These are phyloP conservation scores for Proliferodiscus dingleyae DNA, from an alignment of 2,329 filamentous ascomycete species.

Conservation along the genomic window DNA sequence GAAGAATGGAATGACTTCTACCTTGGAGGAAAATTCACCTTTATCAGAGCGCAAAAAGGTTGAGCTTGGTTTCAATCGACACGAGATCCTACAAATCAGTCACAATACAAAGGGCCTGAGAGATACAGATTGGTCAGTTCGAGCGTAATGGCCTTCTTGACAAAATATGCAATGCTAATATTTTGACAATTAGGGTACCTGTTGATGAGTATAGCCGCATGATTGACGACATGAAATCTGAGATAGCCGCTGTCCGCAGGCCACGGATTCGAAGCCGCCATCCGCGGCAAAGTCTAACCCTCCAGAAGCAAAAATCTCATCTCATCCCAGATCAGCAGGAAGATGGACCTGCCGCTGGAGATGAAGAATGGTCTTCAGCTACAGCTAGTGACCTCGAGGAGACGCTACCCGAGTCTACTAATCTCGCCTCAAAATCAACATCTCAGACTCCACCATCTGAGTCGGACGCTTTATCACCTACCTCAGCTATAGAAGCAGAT, in stretches of 20 bases:
- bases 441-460: slow-evolving; percentile 21
- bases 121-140: neutral
- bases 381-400: slow-evolving; percentile 19
- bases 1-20: slow-evolving; percentile 10
- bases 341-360: slow-evolving; percentile 2
- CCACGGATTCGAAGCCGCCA: slow-evolving; percentile 7
- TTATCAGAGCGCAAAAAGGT: slow-evolving; percentile 29
- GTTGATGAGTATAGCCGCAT: slow-evolving; percentile 28
- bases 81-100: slow-evolving; percentile 45
- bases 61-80: slow-evolving; percentile 50
- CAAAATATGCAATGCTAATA: neutral
- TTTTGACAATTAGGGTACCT: neutral
- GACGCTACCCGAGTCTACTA: slow-evolving; percentile 11
- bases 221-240: slow-evolving; percentile 27
- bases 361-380: slow-evolving; percentile 20
- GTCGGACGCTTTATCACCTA: neutral
- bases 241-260: slow-evolving; percentile 28
- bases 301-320: slow-evolving; percentile 6
- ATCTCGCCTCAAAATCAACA: slow-evolving; percentile 17
- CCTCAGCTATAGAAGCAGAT: neutral
- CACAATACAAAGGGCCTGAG: slow-evolving; percentile 27
- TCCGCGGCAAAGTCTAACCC: slow-evolving; percentile 8
- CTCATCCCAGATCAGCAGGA: neutral
- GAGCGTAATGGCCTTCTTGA: neutral
- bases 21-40: slow-evolving; percentile 23